These are phyloP conservation scores for Aspergillus sojae DNA, from an alignment of 2,329 filamentous ascomycete genomes.

Conservation along the genomic window DNA sequence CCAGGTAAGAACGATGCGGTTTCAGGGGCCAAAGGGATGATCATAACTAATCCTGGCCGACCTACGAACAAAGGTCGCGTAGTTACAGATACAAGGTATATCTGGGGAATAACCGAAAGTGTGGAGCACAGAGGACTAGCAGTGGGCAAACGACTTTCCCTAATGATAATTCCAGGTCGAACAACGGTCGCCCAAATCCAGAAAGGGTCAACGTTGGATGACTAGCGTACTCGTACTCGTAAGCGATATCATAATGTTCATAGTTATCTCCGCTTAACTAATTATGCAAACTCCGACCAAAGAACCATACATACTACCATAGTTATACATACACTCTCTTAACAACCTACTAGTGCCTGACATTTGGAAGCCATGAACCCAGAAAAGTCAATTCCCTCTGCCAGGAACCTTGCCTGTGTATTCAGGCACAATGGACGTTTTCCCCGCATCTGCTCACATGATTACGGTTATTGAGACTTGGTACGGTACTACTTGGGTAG, in stretches of 20 bases:
- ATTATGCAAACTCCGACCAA: neutral
- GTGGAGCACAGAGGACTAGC: slow-evolving; percentile 6
- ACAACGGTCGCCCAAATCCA: neutral
- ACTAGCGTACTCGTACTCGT: neutral
- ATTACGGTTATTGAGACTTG: neutral
- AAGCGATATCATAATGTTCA: neutral
- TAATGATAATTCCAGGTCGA: neutral
- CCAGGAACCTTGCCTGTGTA: neutral
- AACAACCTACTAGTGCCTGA: neutral
- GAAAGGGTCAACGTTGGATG: neutral
- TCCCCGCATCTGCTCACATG: neutral
- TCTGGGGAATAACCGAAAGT: slow-evolving; percentile 5
- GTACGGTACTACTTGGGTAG: neutral
- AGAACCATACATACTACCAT: neutral
- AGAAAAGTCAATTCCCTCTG: neutral
- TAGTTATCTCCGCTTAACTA: neutral
- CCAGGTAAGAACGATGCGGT: neutral
- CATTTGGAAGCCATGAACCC: neutral
- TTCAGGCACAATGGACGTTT: neutral
- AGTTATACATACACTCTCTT: neutral
- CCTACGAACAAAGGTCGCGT: neutral
- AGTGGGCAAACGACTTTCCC: neutral
- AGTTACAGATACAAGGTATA: slow-evolving; percentile 1
- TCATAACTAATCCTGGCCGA: neutral
- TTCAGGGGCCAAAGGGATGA: neutral